Percentiles rank a stretch among this genome's conserved stretches.
Evolutionary conservation across 2,329 filamentous ascomycete genomes (phyloP).

Genomic region (Xylaria sp.): DNA sequence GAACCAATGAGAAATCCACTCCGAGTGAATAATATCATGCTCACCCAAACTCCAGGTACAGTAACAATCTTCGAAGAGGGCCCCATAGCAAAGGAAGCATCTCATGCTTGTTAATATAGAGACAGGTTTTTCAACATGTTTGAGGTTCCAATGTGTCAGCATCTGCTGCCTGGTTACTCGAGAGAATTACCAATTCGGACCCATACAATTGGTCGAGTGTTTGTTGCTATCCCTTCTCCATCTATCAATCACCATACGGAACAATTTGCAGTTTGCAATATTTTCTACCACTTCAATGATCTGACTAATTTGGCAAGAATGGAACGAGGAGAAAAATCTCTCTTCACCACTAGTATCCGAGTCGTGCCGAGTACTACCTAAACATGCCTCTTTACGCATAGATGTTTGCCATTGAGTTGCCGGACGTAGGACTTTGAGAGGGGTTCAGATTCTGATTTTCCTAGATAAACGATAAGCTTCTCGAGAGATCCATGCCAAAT

Average conservation of each 20-base stretch:
- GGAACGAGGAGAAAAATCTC: constrained; percentile 8
- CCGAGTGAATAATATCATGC: not conserved
- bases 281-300: constrained; percentile 26
- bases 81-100: not conserved
- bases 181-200: not conserved
- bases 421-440: constrained; percentile 22
- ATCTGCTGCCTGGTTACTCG: not conserved
- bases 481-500: constrained; percentile 16
- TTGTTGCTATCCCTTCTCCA: not conserved
- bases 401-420: constrained; percentile 4
- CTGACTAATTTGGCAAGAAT: constrained; percentile 17
- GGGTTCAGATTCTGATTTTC: constrained; percentile 12
- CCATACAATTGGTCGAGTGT: constrained; percentile 4
- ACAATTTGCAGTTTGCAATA: not conserved
- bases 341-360: constrained; percentile 13
- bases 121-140: not conserved
- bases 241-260: not conserved
- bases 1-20: not conserved
- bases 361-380: constrained; percentile 13
- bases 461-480: constrained; percentile 25
- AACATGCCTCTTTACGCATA: constrained; percentile 4
- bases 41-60: not conserved
- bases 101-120: not conserved
- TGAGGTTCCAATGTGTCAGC: not conserved
- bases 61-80: not conserved